phyloP scores from a whole-genome alignment of 345 rosid genomes.

The Geranium brycei region DNA sequence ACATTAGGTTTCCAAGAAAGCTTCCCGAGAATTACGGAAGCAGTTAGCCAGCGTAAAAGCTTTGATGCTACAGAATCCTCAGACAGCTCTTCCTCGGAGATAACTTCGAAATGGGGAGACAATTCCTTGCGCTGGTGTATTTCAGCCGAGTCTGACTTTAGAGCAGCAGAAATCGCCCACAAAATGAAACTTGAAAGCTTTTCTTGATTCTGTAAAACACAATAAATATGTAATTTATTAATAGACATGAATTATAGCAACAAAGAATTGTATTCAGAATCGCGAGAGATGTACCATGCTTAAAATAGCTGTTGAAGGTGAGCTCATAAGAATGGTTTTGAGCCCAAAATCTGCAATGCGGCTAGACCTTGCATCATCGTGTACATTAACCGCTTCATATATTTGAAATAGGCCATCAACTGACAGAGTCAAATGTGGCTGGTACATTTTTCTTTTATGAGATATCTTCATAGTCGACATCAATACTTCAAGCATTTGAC shows the following conservation, averaged over 20 bases:
- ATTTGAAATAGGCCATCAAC: slow-evolving; percentile 48
- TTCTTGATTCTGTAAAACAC: slow-evolving; percentile 4
- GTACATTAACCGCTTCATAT: slow-evolving; percentile 31
- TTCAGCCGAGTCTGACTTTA: slow-evolving; percentile 24
- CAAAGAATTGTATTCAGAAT: background rate
- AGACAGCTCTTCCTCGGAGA: slow-evolving; percentile 21
- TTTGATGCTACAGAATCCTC: slow-evolving; percentile 54
- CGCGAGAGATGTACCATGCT: slow-evolving; percentile 33
- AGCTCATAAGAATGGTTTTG: slow-evolving; percentile 48
- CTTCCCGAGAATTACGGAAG: slow-evolving; percentile 57
- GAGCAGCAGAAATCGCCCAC: slow-evolving; percentile 4
- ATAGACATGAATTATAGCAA: background rate
- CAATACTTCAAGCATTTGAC: slow-evolving; percentile 39
- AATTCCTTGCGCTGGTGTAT: slow-evolving; percentile 15
- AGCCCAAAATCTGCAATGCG: slow-evolving; percentile 47
- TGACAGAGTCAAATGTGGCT: slow-evolving; percentile 64
- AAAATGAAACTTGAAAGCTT: slow-evolving; percentile 5
- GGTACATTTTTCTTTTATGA: slow-evolving; percentile 52
- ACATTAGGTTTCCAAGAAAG: slow-evolving; percentile 24
- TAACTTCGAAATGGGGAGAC: slow-evolving; percentile 9
- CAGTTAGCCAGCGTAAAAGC: slow-evolving; percentile 77
- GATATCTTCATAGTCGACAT: slow-evolving; percentile 49
- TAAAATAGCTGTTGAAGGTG: slow-evolving; percentile 51
- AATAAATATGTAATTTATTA: background rate
- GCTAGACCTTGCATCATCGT: slow-evolving; percentile 16